Conservation (phyloP, 1,139 yeast genomes). For the Meyerozyma elateridarum region DNA sequence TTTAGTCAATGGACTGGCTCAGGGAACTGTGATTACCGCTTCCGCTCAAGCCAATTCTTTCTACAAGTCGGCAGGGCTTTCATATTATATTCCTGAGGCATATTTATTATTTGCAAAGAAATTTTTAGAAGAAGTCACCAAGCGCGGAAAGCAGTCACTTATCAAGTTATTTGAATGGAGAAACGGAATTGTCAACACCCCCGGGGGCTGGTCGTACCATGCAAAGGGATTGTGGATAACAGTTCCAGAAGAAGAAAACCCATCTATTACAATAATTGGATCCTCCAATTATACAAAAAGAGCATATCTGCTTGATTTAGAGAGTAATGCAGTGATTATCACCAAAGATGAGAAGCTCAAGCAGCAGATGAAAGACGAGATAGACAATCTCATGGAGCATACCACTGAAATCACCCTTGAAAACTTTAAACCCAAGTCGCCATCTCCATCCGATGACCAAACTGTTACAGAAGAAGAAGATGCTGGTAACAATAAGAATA, state of each 20-base stretch:
- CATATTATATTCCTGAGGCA: conserved; percentile 81
- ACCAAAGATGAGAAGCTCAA: conserved; percentile 65
- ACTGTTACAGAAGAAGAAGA: conserved; percentile 19
- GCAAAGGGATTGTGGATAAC: conserved; percentile 96
- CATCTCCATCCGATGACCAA: conserved; percentile 7
- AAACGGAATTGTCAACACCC: conserved; percentile 75
- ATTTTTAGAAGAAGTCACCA: conserved; percentile 55
- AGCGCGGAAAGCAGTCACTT: conserved; percentile 38
- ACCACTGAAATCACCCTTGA: conserved; percentile 47
- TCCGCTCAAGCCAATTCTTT: conserved; percentile 93
- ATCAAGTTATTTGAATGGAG: conserved; percentile 79
- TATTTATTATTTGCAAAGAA: conserved; percentile 71
- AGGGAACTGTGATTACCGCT: conserved; percentile 79
- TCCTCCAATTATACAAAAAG: conserved; percentile 91
- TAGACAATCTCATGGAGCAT: conserved; percentile 53
- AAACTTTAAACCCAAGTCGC: conserved; percentile 49
- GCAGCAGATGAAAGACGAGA: conserved; percentile 53
- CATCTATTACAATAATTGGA: conserved; percentile 79
- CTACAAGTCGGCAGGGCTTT: conserved; percentile 77
- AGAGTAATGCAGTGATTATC: conserved; percentile 74
- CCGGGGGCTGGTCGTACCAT: conserved; percentile 94
- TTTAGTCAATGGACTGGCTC: conserved; percentile 55
- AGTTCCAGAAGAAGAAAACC: conserved; percentile 52
- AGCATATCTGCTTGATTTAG: conserved; percentile 84
- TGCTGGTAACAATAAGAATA: conserved; percentile 52